Evolutionary conservation across 2,329 filamentous ascomycete genomes (phyloP), one percentile per base, ranked within the genome.

Genomic region (Sporothrix brasiliensis): DNA sequence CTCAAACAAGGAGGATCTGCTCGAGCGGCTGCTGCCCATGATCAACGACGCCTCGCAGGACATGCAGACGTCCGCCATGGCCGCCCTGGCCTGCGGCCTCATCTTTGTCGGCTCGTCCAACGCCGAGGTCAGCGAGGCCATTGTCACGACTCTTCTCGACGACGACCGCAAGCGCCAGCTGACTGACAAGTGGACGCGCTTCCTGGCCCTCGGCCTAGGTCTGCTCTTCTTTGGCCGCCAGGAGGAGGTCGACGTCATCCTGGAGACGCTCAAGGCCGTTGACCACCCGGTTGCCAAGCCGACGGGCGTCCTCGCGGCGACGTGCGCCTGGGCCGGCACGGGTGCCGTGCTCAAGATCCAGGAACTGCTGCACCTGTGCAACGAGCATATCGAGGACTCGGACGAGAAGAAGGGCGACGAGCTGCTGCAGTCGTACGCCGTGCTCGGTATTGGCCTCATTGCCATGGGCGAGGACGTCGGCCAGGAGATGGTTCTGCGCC

Each of bases 401-500:
- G 93, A 97, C 53, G 93, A 97, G 75, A 97, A 96, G 85, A 95
- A 95, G 83, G 93, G 93, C 34, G 94, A 98, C 75, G 94, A 98
- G 81, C 85, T 99, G 69, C 89, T 97, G 61, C 96, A 99, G 80
- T 92, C 94, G 4, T 99, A 99, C 78, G 95, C 95, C 70, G 94
- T 99, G 3, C 87, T 99, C 71, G 96, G 95, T 76, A 89, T 99
- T 71, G 94, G 93, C 14, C 84, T 99, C 69, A 95, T 99, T 71
- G 91, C 94, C 19, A 99, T 99, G 95, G 95, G 95, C 72, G 95
- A 99, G 79, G 96, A 99, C 72, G 90, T 99, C 70, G 96, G 96
- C 5, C 95, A 99, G 79, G 95, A 99, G 79, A 99, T 99, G 95
- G 94, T 98, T 13, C 86, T 99, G 53, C 91, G 95, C 71, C 95